A percentile compares a stretch with the other conserved stretches of the same genome.
Evolutionary conservation across 257 asterid species (phyloP).

Genomic region (Solanum pimpinellifolium): DNA sequence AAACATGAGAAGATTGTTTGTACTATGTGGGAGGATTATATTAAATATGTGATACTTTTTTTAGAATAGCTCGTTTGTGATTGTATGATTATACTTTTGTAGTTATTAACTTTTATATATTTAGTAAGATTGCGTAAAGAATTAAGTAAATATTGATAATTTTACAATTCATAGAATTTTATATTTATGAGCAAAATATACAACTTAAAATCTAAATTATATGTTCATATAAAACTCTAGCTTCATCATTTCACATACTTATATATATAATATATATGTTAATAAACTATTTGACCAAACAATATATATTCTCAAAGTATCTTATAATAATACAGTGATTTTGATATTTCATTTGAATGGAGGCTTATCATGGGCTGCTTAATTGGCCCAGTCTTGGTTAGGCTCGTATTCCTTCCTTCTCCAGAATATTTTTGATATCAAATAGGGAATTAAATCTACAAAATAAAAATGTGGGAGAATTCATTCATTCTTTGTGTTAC

Average conservation of each 20-base stretch:
- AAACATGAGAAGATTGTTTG: background rate
- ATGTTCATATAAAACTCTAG: background rate
- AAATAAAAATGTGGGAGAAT: background rate
- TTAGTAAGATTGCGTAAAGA: too few relatives aligned
- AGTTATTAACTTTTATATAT: too few relatives aligned
- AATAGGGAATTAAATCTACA: background rate
- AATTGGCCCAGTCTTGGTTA: background rate
- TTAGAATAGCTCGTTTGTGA: background rate
- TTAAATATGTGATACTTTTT: too few relatives aligned
- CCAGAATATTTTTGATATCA: background rate
- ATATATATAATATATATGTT: background rate
- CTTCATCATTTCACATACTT: background rate
- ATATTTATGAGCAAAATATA: too few relatives aligned
- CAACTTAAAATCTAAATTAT: background rate
- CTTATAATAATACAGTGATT: background rate
- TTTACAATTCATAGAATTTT: too few relatives aligned
- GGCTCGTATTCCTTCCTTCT: background rate
- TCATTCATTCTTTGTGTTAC: background rate
- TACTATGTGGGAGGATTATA: background rate
- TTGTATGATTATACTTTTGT: background rate
- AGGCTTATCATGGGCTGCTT: slow-evolving; percentile 8
- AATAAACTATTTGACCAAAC: background rate
- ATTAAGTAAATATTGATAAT: background rate
- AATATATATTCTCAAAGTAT: background rate
- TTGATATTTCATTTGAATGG: background rate